Percentiles rank a stretch among this genome's conserved stretches.
Evolutionary conservation across 1,139 yeast species (phyloP).

Genomic region (Magnusiomyces suaveolens): DNA sequence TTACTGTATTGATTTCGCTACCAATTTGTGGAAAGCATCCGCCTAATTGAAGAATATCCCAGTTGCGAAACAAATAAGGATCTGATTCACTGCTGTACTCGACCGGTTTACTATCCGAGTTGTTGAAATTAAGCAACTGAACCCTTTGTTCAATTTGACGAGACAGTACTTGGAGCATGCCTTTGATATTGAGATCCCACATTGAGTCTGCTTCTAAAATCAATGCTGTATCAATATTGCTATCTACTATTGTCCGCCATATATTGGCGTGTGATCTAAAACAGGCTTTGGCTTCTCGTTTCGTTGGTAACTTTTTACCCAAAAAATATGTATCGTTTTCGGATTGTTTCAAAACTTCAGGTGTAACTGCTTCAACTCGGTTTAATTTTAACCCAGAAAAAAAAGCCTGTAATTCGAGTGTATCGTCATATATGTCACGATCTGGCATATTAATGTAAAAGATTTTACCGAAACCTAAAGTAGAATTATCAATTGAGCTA

Average conservation of each 20-base stretch:
- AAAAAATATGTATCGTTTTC: slow-evolving; percentile 13
- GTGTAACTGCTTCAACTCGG: slow-evolving; percentile 11
- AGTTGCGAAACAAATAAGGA: background rate
- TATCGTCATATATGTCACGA: slow-evolving; percentile 15
- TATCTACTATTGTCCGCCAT: slow-evolving; percentile 5
- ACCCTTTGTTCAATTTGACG: background rate
- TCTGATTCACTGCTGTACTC: background rate
- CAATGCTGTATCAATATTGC: background rate
- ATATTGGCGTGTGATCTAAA: slow-evolving; percentile 6
- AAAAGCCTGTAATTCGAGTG: slow-evolving; percentile 14
- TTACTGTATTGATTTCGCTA: background rate
- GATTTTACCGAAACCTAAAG: slow-evolving; percentile 18
- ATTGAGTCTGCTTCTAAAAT: background rate
- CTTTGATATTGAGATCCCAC: background rate
- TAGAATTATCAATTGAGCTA: slow-evolving; percentile 10
- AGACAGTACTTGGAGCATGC: background rate
- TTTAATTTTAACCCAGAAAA: slow-evolving; percentile 11
- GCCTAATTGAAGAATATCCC: background rate
- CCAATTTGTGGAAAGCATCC: background rate
- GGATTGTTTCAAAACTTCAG: slow-evolving; percentile 2
- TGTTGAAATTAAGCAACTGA: background rate
- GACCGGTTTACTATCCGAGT: background rate
- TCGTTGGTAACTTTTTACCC: slow-evolving; percentile 1
- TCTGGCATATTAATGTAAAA: slow-evolving; percentile 15
- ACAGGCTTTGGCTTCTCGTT: slow-evolving; percentile 6